phyloP scores from a whole-genome alignment of 1,284 basidiomycete genomes.

The Tilletia caries region DNA sequence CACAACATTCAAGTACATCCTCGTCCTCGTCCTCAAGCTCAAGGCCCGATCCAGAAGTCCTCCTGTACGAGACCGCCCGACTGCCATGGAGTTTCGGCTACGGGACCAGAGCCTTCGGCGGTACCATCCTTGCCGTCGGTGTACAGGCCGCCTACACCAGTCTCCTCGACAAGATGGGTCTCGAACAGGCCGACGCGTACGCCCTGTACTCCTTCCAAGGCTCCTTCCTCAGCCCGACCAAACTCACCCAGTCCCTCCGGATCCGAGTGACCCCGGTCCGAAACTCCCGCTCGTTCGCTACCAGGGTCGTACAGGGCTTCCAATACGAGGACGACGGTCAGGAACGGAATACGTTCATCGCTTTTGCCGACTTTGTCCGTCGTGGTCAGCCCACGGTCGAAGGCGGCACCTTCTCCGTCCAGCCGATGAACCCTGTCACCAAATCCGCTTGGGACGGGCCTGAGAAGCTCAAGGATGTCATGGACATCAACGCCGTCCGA shows the following conservation, averaged over 20 bases:
- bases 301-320: background rate
- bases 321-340: background rate
- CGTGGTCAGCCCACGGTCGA: background rate
- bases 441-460: background rate
- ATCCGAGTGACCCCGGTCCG: background rate
- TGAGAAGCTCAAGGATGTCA: background rate
- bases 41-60: background rate
- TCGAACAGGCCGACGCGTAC: background rate
- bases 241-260: background rate
- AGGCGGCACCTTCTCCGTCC: background rate
- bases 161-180: background rate
- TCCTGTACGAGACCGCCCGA: background rate
- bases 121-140: background rate
- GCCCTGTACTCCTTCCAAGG: constrained; percentile 14
- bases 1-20: background rate
- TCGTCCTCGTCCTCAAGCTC: background rate
- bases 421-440: background rate
- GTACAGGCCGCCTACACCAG: constrained; percentile 1
- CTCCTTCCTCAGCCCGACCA: constrained; percentile 10
- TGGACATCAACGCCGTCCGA: background rate
- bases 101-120: background rate
- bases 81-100: constrained; percentile 3
- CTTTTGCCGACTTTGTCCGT: background rate
- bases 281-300: constrained; percentile 8
- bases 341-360: background rate